These are phyloP conservation scores for Suillus clintonianus DNA, from an alignment of 768 basidiomycete genomes.

Conservation along the genomic window DNA sequence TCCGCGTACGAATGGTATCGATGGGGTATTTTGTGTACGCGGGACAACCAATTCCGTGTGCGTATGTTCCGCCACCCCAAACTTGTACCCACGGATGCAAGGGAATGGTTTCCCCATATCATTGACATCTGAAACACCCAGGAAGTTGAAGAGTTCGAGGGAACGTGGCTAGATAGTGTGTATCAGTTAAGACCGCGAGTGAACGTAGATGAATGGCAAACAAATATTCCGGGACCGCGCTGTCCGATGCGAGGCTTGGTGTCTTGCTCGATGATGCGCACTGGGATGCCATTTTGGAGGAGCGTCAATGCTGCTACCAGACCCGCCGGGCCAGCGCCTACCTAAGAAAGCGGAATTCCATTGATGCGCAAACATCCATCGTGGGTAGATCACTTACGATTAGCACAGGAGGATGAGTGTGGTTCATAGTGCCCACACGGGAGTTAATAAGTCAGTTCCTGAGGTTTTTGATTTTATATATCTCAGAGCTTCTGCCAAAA, in stretches of 20 bases:
- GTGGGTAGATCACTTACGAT: no score
- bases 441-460: no score
- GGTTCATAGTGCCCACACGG: no score
- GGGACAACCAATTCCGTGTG: conserved; percentile 17
- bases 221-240: conserved; percentile 40
- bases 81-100: conserved; percentile 35
- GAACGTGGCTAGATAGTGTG: conserved; percentile 38
- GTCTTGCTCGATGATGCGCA: conserved; percentile 10
- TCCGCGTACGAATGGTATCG: conserved; percentile 28
- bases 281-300: conserved; percentile 11
- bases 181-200: not conserved
- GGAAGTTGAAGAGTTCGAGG: conserved; percentile 39
- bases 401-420: no score
- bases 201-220: conserved; percentile 12
- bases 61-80: not conserved
- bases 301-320: conserved; percentile 12
- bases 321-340: conserved; percentile 8
- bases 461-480: no score
- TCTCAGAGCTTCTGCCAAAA: no score
- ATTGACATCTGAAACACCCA: conserved; percentile 40
- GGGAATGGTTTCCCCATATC: conserved; percentile 28
- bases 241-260: conserved; percentile 35
- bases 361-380: no score
- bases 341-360: not conserved
- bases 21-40: conserved; percentile 18